Evolutionary conservation across 345 rosid species (phyloP), one percentile per base, ranked within the genome.

Genomic region (Physaria fendleri): DNA sequence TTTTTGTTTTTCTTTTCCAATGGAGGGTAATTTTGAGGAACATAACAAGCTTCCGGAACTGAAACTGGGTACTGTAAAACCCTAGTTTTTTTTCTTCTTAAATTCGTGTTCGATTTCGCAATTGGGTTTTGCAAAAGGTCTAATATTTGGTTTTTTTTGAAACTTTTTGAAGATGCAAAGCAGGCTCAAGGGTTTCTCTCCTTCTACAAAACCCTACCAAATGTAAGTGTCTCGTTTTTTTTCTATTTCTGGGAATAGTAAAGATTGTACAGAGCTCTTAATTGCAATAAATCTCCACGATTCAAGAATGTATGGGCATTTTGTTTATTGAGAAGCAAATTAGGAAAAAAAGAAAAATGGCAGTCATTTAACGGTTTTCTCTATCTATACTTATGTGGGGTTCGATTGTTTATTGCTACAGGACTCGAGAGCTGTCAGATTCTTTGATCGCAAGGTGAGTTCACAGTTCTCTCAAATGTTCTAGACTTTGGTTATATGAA

Each of bases 141-240:
- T 49, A 15, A 44, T 38, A 7, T 15, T 15, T 71, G n/a, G n/a
- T 64, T 6, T 40, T 58, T 14, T 23, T 35, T 16, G 22, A 11
- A 51, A 30, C 17, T 51, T 15, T 45, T 53, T 55, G 17, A 38
- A 92, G 97, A 89, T 81, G 85, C 85, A 41, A 89, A 83, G 81
- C 99, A 93, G 72, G 91, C 99, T 62, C 94, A 85, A 69, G 99
- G 99, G 68, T 93, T 93, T 77, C 85, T 93, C 56, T 82, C 91
- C 7, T 93, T 93, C 82, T 93, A 85, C 85, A 93, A 82, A 81
- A 81, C 86, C 65, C 88, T 93, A 45, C 86, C 94, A 49, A 74
- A 39, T 54, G 99, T 93, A 81, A 78, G 84, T 61, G 48, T 29
- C 18, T 14, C 11, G 25, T 18, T 37, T 41, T 32, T 16, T 32